These are phyloP conservation scores for Apiosordaria backusii DNA, from an alignment of 495 filamentous ascomycete genomes.

Conservation along the genomic window DNA sequence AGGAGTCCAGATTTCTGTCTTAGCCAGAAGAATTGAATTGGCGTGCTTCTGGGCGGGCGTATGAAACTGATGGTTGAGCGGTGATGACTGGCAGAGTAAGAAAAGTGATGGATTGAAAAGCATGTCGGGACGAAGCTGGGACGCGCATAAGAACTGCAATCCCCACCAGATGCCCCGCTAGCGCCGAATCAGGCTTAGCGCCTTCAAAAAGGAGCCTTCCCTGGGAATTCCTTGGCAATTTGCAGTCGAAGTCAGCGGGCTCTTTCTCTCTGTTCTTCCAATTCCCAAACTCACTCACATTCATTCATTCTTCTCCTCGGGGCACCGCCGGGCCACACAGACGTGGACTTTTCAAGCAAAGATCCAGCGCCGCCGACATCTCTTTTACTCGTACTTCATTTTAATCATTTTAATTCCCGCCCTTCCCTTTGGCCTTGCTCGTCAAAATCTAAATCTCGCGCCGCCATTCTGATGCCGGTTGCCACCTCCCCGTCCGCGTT, in stretches of 20 bases:
- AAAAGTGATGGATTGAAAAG: neutral
- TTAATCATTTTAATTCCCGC: neutral
- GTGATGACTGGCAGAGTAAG: neutral
- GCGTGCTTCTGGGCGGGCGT: neutral
- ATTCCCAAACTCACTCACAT: slow-evolving; percentile 20
- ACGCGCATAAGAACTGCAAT: neutral
- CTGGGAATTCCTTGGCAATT: slow-evolving; percentile 18
- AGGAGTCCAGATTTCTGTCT: neutral
- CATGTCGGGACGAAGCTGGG: neutral
- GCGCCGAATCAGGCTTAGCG: slow-evolving; percentile 21
- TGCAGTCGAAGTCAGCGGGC: slow-evolving; percentile 16
- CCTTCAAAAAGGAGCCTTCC: slow-evolving; percentile 26
- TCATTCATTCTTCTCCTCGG: slow-evolving; percentile 16
- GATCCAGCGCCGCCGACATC: too few relatives aligned
- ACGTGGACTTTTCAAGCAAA: too few relatives aligned
- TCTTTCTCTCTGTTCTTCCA: slow-evolving; percentile 29
- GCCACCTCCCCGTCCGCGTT: slow-evolving; percentile 65
- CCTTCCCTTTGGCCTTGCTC: slow-evolving; percentile 27
- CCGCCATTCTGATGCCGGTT: slow-evolving; percentile 68
- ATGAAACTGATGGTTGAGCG: neutral
- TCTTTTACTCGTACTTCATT: slow-evolving; percentile 17
- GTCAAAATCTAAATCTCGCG: slow-evolving; percentile 17
- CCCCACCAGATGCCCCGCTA: slow-evolving; percentile 12
- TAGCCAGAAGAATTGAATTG: neutral
- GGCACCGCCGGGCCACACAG: slow-evolving; percentile 25